phyloP scores from a whole-genome alignment of 805 yeast genomes.

The Candida krabiensis region DNA sequence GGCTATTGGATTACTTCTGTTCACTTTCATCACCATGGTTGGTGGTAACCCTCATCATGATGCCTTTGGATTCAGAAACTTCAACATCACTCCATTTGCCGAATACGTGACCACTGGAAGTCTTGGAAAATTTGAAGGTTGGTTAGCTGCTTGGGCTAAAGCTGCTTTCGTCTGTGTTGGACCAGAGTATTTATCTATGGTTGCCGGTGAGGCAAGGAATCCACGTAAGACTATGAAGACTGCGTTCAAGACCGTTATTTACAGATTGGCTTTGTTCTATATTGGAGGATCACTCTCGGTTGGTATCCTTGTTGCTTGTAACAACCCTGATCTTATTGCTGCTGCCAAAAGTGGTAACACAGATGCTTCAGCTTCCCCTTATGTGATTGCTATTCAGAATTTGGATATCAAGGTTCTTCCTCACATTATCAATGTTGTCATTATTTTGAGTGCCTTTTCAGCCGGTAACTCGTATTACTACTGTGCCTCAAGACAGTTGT shows the following conservation, averaged over 20 bases:
- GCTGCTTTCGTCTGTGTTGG: slow-evolving; percentile 43
- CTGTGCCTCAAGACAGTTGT: slow-evolving; percentile 62
- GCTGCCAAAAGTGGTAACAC: slow-evolving; percentile 59
- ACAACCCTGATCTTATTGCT: slow-evolving; percentile 32
- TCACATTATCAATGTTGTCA: slow-evolving; percentile 70
- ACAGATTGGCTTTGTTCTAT: slow-evolving; percentile 45
- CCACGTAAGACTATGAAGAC: slow-evolving; percentile 41
- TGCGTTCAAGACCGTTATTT: slow-evolving; percentile 43
- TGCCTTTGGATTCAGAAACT: slow-evolving; percentile 48
- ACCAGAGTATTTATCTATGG: slow-evolving; percentile 45
- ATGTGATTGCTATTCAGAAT: slow-evolving; percentile 72
- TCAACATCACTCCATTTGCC: slow-evolving; percentile 42
- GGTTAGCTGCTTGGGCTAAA: slow-evolving; percentile 37
- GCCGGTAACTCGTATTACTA: slow-evolving; percentile 81
- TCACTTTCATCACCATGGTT: slow-evolving; percentile 54
- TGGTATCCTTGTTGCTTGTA: slow-evolving; percentile 38
- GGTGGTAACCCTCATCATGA: slow-evolving; percentile 56
- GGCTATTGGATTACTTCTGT: slow-evolving; percentile 47
- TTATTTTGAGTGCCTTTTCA: slow-evolving; percentile 70
- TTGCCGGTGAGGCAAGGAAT: slow-evolving; percentile 43
- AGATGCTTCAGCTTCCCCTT: slow-evolving; percentile 77
- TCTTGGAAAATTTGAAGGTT: slow-evolving; percentile 43
- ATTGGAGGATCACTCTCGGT: slow-evolving; percentile 45
- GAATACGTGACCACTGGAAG: slow-evolving; percentile 38
- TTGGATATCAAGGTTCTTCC: slow-evolving; percentile 66